Percentiles rank a stretch among this genome's conserved stretches.
phyloP scores from a whole-genome alignment of 192 early-diverging fungal species.

The Backusella parvicylindrica region DNA sequence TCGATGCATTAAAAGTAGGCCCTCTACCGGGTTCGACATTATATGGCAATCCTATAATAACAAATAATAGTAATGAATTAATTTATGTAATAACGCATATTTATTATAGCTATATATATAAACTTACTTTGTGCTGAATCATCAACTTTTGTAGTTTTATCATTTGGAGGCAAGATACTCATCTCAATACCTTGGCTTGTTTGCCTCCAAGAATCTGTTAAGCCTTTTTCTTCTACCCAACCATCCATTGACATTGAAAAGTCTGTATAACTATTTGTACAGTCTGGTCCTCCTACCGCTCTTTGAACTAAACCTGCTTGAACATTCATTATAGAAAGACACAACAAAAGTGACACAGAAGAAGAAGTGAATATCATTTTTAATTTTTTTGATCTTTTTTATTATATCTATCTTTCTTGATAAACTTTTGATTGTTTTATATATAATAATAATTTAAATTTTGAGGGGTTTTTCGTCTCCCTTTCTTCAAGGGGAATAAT shows the following conservation, averaged over 20 bases:
- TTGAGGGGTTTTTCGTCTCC: not conserved
- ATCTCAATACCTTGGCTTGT: slow-evolving; percentile 5
- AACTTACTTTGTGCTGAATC: not conserved
- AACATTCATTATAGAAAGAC: not conserved
- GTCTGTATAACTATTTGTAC: not conserved
- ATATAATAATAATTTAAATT: not conserved
- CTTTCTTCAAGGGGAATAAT: not conserved
- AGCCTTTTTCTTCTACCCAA: not conserved
- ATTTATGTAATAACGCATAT: not conserved
- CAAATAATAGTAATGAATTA: not conserved
- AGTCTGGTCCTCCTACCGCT: not conserved
- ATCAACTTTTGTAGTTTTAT: slow-evolving; percentile 1
- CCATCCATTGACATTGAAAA: not conserved
- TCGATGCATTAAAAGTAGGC: slow-evolving; percentile 13
- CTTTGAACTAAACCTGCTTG: not conserved
- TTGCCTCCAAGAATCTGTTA: not conserved
- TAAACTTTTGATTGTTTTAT: not conserved
- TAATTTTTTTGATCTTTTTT: not conserved
- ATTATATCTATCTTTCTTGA: not conserved
- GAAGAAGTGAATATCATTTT: not conserved
- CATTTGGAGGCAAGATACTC: not conserved
- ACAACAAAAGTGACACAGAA: not conserved
- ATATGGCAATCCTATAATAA: slow-evolving; percentile 2
- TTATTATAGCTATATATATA: not conserved
- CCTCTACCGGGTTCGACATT: slow-evolving; percentile 11